phyloP scores from a whole-genome alignment of 306 rosid species.

The Betula pendula region DNA sequence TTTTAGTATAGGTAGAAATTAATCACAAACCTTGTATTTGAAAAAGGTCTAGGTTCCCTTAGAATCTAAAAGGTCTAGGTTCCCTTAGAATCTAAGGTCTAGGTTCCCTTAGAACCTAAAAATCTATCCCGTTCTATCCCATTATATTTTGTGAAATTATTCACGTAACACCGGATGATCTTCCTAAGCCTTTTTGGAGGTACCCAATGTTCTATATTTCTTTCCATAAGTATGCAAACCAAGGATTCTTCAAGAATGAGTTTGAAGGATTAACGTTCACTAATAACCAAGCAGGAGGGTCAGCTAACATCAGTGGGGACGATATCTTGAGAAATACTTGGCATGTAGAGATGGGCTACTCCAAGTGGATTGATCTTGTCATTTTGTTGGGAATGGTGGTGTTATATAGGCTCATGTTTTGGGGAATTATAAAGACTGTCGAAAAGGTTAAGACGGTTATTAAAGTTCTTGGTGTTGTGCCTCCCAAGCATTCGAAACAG shows the following conservation, averaged over 20 bases:
- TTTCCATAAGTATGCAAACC: conserved; percentile 61
- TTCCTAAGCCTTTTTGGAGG: conserved; percentile 63
- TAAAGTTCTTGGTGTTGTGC: not conserved
- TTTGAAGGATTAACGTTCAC: conserved; percentile 53
- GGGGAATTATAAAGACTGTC: too few relatives aligned
- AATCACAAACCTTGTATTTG: too few relatives aligned
- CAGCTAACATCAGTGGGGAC: conserved; percentile 6
- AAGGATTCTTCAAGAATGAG: conserved; percentile 69
- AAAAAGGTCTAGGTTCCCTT: too few relatives aligned
- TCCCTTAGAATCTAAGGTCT: too few relatives aligned
- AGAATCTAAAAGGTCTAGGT: too few relatives aligned
- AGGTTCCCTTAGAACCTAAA: too few relatives aligned
- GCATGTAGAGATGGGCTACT: conserved; percentile 53
- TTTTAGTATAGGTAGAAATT: too few relatives aligned
- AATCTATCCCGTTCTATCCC: too few relatives aligned
- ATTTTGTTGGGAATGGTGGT: conserved; percentile 57
- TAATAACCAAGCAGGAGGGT: conserved; percentile 26
- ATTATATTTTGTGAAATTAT: too few relatives aligned
- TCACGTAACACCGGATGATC: conserved; percentile 58
- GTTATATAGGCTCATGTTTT: not conserved
- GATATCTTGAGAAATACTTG: conserved; percentile 35
- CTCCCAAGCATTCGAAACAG: conserved; percentile 11
- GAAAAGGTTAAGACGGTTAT: too few relatives aligned
- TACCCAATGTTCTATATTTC: conserved; percentile 64
- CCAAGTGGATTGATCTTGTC: conserved; percentile 66